Evolutionary conservation across 805 yeast genomes (phyloP), one percentile per base, ranked within the genome.

Genomic region (Cyberlindnera lachancei): DNA sequence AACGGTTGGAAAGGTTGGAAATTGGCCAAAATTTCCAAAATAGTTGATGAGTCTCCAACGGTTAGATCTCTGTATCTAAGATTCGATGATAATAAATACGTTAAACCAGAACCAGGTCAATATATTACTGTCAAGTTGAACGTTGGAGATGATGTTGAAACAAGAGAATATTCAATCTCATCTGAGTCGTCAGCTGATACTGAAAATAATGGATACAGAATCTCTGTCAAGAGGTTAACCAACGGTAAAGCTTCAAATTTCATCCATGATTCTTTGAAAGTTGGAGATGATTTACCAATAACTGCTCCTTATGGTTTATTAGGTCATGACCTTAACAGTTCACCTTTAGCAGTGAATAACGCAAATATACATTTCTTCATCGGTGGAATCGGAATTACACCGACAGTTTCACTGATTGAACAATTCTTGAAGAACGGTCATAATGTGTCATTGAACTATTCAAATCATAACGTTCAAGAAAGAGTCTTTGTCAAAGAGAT

Each of bases 301-400:
- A 61, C 75, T 33, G 73, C 82, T 5, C 87, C 87, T 22, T 60
- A 64, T 16, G 87, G 86, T 23, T 64, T 65, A 29, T 63, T 77
- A 37, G n/a, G n/a, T n/a, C n/a, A n/a, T n/a, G n/a, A n/a, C n/a
- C n/a, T n/a, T n/a, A n/a, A n/a, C n/a, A 27, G 48, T 29, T 40
- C 54, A 12, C 21, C 26, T 3, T 52, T 49, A 15, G 17, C 21
- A 1, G 24, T 25, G 7, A 19, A 22, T 10, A 34, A 34, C 4
- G 27, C 24, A 20, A 61, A 64, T 17, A 48, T 62, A 15, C 60
- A 67, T 2, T 51, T 76, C 18, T 55, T 75, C 34, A 63, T 73
- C 15, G 81, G 77, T 29, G 87, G 86, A 33, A 73, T 75, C 35
- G 86, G 85, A 40, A 70, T 74, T 31, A 79, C 86, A 6, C 86